Conservation (phyloP, 176 grass and related monocot species). For the Juncus inflexus region DNA sequence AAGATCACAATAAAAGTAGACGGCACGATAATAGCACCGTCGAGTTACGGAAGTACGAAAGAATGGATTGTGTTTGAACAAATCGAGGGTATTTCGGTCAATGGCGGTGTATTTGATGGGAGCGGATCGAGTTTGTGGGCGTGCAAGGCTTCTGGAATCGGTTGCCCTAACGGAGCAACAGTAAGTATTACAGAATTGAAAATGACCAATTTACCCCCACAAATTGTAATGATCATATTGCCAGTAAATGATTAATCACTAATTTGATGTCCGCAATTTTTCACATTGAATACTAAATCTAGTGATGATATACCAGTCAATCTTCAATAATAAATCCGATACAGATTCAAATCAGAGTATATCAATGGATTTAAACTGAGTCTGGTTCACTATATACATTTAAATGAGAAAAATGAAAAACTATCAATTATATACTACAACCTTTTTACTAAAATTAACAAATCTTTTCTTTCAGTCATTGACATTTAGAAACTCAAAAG, state of each 20-base stretch:
- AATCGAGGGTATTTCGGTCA: slow-evolving; percentile 37
- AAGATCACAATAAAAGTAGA: slow-evolving; percentile 29
- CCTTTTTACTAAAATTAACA: neutral
- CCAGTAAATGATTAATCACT: no score
- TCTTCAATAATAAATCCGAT: no score
- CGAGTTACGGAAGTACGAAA: slow-evolving; percentile 17
- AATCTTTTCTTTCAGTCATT: slow-evolving; percentile 30
- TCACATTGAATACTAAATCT: neutral
- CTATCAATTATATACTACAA: no score
- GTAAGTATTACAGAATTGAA: slow-evolving; percentile 20
- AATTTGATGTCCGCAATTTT: neutral
- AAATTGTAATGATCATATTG: no score
- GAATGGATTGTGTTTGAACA: slow-evolving; percentile 45
- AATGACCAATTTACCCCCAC: neutral
- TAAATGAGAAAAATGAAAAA: no score
- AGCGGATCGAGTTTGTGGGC: slow-evolving; percentile 39
- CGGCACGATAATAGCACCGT: slow-evolving; percentile 43
- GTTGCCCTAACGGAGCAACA: slow-evolving; percentile 40
- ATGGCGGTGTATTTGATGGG: slow-evolving; percentile 47
- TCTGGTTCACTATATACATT: no score
- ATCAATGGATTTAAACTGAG: no score
- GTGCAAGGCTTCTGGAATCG: slow-evolving; percentile 32
- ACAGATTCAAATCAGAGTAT: no score
- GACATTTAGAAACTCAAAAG: slow-evolving; percentile 40
- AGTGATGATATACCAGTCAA: neutral